Evolutionary conservation across 2,329 filamentous ascomycete species (phyloP).

Genomic region (Epichloe uncinata): DNA sequence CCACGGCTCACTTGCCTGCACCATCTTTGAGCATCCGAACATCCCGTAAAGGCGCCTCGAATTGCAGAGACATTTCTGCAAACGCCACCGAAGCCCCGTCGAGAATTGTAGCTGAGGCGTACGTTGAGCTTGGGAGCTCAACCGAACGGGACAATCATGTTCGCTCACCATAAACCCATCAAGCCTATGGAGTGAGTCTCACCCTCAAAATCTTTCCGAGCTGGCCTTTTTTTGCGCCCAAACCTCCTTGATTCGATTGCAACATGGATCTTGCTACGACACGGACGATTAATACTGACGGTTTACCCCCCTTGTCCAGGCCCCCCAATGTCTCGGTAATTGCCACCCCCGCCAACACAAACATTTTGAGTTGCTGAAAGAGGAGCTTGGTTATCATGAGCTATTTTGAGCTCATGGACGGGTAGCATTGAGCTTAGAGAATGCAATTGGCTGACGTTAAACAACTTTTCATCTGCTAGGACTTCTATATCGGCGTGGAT

Average conservation of each 20-base stretch:
- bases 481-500: slow-evolving; percentile 73
- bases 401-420: neutral
- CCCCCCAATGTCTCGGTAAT: slow-evolving; percentile 22
- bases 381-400: neutral
- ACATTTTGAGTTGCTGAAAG: neutral
- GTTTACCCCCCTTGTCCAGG: slow-evolving; percentile 16
- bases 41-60: neutral
- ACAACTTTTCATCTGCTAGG: slow-evolving; percentile 20
- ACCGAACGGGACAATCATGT: slow-evolving; percentile 14
- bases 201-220: neutral
- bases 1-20: too few relatives aligned
- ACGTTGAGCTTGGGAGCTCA: slow-evolving; percentile 3
- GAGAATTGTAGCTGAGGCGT: neutral
- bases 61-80: neutral
- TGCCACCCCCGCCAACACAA: neutral
- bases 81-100: neutral
- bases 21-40: neutral
- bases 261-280: slow-evolving; percentile 4
- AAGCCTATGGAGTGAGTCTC: slow-evolving; percentile 25
- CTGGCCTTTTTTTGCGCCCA: neutral
- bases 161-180: slow-evolving; percentile 24
- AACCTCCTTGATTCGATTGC: neutral
- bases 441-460: neutral
- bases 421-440: neutral
- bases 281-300: slow-evolving; percentile 11